Base-by-base conservation (phyloP, 1,139 yeast species). In the Tardiomyces digboiensis region DNA sequence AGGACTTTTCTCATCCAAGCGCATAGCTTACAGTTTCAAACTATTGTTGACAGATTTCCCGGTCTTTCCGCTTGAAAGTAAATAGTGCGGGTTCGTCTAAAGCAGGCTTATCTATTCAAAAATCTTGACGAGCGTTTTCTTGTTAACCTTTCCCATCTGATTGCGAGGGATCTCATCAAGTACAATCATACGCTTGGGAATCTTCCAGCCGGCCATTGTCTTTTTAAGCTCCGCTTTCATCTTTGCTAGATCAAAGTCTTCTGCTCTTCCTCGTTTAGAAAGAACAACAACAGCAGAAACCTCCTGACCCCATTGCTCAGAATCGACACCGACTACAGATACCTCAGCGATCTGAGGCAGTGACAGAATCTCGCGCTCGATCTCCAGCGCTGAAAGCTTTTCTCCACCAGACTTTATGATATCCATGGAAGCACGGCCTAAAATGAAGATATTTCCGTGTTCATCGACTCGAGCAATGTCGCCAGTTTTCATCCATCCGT, bases 381-480 rank as follows among this genome's bases (percentile, higher is more conserved):
- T 62, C 46, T 64, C 68, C 29, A 64, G 49, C 1, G 68, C 68
- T n/a, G 65, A 59, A 6, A 62, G 47, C 51, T 60, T 62, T 45
- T 63, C 67, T 6, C 67, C 67, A 16, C 67, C 67, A 14, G 62
- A 56, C 45, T 63, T 63, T 52, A 61, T 59, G 41, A 64, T 63
- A 48, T 65, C 70, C 66, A 65, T 64, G 36, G 65, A 58, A 36
- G 62, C 60, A 19, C 68, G 57, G 8, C 68, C 68, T 26, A 60
- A 54, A 42, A 64, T 62, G 44, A 50, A 56, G 46, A 60, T 52
- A 39, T 60, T 52, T 13, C 62, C 64, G 2, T 42, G 45, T 3
- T 46, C 46, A 38, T 61, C 63, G 12, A 58, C 58, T 10, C 55
- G 48, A n/a, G 64, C 68, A 42, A 65, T 59, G 46, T 65, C 69